Evolutionary conservation across 1,139 yeast species (phyloP), one percentile per base, ranked within the genome.

Genomic region (Spathaspora sp.): DNA sequence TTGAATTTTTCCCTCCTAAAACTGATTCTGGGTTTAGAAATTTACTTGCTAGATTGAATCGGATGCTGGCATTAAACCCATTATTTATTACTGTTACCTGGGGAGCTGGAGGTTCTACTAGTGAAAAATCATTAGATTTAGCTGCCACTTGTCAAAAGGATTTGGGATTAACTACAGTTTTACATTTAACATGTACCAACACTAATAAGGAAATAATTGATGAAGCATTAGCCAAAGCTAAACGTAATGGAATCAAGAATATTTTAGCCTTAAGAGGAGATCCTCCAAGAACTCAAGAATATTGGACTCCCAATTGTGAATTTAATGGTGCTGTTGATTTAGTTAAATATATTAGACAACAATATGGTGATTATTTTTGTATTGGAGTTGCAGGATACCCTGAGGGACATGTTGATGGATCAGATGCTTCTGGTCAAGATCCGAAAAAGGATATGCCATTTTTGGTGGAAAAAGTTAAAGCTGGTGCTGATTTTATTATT

Each of bases 41-140:
- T 65, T 71, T 93, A 51, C 72, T 88, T 43, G 89, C 91, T 31
- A 84, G 99, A 66, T 81, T 93, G 67, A 82, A 82, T 59, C 84
- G 99, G 60, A 86, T 93, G 95, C 81, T 87, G 58, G 86, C 87
- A 2, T 70, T 93, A 53, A 91, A 90, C 46, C 98, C 98, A 2
- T 68, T 86, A 20, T 95, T 93, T 63, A 84, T 91, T 45, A 89
- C 97, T 2, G 86, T 95, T 9, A 95, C 99, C 0, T 93, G 99
- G 98, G 99, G 99, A 25, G 98, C 99, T 7, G 98, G 98, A 36
- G 99, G 99, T 1, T 84, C 96, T 2, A 90, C 98, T 4, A 83
- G 95, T 45, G 86, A 81, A 47, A 90, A 89, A 67, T 87, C 97
- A 0, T 68, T 93, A 50, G 95, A 88, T 43, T 72, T 93, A 48